These are phyloP conservation scores for Hortiboletus rubellus DNA, from an alignment of 1,284 basidiomycete genomes.

Conservation along the genomic window DNA sequence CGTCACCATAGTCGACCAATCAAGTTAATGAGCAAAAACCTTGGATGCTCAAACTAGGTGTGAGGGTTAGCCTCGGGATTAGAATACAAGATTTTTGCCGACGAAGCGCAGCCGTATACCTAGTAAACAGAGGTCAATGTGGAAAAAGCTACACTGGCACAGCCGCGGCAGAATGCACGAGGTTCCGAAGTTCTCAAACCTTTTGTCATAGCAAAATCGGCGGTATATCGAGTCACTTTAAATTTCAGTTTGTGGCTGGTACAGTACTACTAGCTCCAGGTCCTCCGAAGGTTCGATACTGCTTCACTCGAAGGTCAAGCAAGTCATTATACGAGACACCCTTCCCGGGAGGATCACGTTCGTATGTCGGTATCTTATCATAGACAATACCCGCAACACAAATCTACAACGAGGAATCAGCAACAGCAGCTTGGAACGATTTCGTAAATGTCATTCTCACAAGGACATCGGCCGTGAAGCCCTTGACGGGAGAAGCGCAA, in stretches of 20 bases:
- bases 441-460: conserved; percentile 40
- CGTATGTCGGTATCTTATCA: conserved; percentile 45
- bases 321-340: conserved; percentile 11
- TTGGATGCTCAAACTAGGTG: too few species aligned
- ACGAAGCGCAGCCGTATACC: too few species aligned
- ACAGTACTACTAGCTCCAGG: neutral
- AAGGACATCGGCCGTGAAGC: conserved; percentile 79
- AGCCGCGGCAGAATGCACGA: neutral
- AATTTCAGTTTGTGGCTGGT: conserved; percentile 1
- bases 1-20: too few species aligned
- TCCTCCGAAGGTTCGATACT: conserved; percentile 20
- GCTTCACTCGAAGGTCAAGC: conserved; percentile 28
- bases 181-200: too few species aligned
- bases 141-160: too few species aligned
- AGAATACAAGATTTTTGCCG: too few species aligned
- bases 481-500: conserved; percentile 75
- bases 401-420: conserved; percentile 44
- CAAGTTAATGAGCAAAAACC: too few species aligned
- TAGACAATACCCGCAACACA: conserved; percentile 59
- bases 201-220: neutral
- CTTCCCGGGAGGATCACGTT: conserved; percentile 46
- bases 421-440: neutral
- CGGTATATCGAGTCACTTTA: neutral
- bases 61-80: too few species aligned
- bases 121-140: too few species aligned